Conservation (phyloP, 2,329 filamentous ascomycete species). For the Ilyonectria mors-panacis region DNA sequence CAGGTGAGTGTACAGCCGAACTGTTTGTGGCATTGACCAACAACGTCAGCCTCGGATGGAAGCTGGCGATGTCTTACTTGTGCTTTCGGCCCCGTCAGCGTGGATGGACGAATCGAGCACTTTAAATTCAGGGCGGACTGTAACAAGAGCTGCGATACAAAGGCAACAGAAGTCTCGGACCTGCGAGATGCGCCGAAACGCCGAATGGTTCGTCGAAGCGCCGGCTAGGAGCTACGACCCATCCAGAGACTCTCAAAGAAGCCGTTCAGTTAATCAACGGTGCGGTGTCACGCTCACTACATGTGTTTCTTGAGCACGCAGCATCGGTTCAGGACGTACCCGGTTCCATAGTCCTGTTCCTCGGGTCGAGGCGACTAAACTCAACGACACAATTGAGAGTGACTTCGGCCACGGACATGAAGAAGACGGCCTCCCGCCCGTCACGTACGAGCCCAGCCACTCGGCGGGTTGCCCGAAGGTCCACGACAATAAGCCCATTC, state of each 20-base stretch:
- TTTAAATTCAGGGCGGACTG: constrained; percentile 9
- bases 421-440: constrained; percentile 7
- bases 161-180: constrained; percentile 9
- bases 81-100: constrained; percentile 5
- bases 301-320: background rate
- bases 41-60: background rate
- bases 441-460: constrained; percentile 2
- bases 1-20: constrained; percentile 8
- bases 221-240: background rate
- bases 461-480: constrained; percentile 26
- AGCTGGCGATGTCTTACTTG: background rate
- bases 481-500: background rate
- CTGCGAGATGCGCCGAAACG: background rate
- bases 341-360: constrained; percentile 2
- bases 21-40: background rate
- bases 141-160: background rate
- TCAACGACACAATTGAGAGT: background rate
- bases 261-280: background rate
- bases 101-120: constrained; percentile 26
- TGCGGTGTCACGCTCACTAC: background rate
- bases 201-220: constrained; percentile 10
- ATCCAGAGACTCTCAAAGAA: background rate
- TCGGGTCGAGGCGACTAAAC: background rate
- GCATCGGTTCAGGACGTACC: constrained; percentile 8
- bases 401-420: constrained; percentile 30